Evolutionary conservation across 1,284 basidiomycete genomes (phyloP), one percentile per base, ranked within the genome.

Genomic region (Fistulinella cinereoalba): DNA sequence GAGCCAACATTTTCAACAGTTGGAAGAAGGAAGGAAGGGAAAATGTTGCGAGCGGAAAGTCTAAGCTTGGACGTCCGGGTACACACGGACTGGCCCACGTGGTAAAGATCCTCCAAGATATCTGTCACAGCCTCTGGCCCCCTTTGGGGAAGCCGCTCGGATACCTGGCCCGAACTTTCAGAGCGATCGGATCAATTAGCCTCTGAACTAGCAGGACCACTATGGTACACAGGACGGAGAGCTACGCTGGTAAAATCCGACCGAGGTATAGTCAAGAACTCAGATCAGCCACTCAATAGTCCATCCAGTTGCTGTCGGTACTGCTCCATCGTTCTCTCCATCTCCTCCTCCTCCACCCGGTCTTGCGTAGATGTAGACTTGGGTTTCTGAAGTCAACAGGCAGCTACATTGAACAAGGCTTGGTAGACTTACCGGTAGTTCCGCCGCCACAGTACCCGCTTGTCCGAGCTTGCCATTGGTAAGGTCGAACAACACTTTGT

Each of bases 391-490:
- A 22, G 43, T 58, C 40, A 60, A 31, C 37, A 39, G 5, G 42
- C 29, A 34, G 41, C n/a, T 13, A 43, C 24, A 40, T 36, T 21
- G n/a, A 37, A 40, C 37, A 16, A 45, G 34, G 25, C 49, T 11
- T 9, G 16, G 19, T 31, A 29, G 13, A 77, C 89, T 63, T 63
- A 96, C 94, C 34, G 93, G 94, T 53, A 92, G 67, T 43, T 85
- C 84, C 29, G 76, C 80, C 38, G 80, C 81, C 41, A 88, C 90
- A 23, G 78, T 69, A 7, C 88, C 89, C 40, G 81, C 88, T 65
- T 88, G 81, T 6, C 93, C 94, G 4, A 97, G 76, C 71, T 97
- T 97, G 53, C 96, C 97, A 58, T 97, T 88, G 6, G 97, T 99
- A 50, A 99, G 77, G 52, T 98, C 92, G 59, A 88, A 97, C 32